phyloP scores from a whole-genome alignment of 371 early-diverging fungal genomes.

The Mucor mucedo region DNA sequence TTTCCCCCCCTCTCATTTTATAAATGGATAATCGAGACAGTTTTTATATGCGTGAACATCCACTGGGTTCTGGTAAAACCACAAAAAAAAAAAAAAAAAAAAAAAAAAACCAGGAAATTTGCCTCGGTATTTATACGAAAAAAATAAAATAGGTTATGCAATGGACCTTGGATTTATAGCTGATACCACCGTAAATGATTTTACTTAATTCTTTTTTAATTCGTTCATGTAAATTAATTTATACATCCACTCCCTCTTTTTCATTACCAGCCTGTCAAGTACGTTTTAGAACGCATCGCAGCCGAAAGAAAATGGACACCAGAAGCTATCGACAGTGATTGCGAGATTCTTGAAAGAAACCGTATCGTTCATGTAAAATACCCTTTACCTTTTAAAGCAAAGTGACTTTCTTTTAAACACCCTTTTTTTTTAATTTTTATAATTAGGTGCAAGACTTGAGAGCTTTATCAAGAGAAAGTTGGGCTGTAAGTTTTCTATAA shows the following conservation, averaged over 20 bases:
- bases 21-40: not conserved
- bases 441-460: constrained; percentile 45
- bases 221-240: too few species aligned
- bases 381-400: too few species aligned
- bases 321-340: constrained; percentile 46
- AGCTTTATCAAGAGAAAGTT: constrained; percentile 51
- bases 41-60: not conserved
- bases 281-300: constrained; percentile 20
- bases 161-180: not conserved
- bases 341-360: constrained; percentile 43
- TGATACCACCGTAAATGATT: not conserved
- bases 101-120: not conserved
- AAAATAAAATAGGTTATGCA: not conserved
- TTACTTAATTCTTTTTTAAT: too few species aligned
- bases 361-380: constrained; percentile 36
- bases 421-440: not conserved
- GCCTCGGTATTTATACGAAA: not conserved
- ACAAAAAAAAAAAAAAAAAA: constrained; percentile 2
- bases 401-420: not conserved
- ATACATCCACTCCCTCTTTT: not conserved
- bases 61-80: not conserved
- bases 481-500: constrained; percentile 44
- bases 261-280: constrained; percentile 18
- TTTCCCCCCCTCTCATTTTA: not conserved
- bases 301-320: constrained; percentile 49